Conservation (phyloP, 169 alveolate species). For the Cryptosporidium canis region DNA sequence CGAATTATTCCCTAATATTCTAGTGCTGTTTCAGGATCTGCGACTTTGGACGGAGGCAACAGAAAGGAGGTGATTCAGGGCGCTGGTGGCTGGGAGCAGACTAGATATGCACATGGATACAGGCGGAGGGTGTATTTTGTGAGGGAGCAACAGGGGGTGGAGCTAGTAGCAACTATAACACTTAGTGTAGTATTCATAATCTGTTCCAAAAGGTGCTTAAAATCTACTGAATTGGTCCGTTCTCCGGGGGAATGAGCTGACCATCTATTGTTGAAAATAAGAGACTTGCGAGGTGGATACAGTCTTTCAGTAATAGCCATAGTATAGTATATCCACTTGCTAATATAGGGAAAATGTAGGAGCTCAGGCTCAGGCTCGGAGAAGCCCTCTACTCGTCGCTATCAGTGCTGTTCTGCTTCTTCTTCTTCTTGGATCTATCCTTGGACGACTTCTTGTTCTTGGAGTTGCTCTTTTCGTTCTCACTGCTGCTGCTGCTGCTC, state of each 20-base stretch:
- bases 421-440: constrained; percentile 40
- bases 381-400: neutral
- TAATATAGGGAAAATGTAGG: neutral
- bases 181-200: neutral
- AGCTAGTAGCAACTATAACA: neutral
- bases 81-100: too few species aligned
- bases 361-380: neutral
- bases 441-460: constrained; percentile 19
- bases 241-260: neutral
- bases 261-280: neutral
- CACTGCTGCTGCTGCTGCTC: neutral
- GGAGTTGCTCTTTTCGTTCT: neutral
- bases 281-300: neutral
- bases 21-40: too few species aligned
- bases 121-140: too few species aligned
- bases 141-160: too few species aligned
- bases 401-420: constrained; percentile 2
- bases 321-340: neutral
- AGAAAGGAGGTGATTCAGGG: too few species aligned
- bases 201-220: neutral
- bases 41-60: too few species aligned
- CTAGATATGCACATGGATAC: too few species aligned
- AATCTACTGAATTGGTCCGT: neutral
- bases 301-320: neutral
- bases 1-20: too few species aligned